Evolutionary conservation across 2,329 filamentous ascomycete species (phyloP), one percentile per base, ranked within the genome.

Genomic region (Blastomyces gilchristii): DNA sequence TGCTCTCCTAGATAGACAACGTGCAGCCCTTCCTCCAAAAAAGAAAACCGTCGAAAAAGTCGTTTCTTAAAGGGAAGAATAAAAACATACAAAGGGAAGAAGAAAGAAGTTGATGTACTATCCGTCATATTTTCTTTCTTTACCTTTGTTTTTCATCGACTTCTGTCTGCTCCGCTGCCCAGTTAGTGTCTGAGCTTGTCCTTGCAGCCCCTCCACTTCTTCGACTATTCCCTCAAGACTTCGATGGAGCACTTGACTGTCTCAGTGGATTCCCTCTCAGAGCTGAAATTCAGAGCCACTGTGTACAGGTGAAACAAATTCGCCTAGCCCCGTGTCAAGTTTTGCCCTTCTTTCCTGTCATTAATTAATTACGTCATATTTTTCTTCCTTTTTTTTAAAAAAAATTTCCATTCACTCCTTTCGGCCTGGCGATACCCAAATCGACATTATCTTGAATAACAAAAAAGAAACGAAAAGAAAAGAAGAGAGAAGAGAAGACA

Each of bases 181-280:
- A 5, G n/a, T n/a, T 34, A 56, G 52, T 31, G 52, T 56, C 16
- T n/a, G 31, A 37, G 31, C 39, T 45, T 43, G n/a, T 5, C 7
- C 25, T 14, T 41, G 39, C 39, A 39, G 56, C 11, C 45, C 41
- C 37, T 5, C 50, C 58, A 64, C 45, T 52, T 28, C 52, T 53
- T 39, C 39, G 31, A 53, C 49, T 53, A 52, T 62, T 58, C 39
- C n/a, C 25, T 45, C 39, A 45, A 63, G 49, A 58, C 63, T 65
- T 69, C 69, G 69, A 71, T 71, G 69, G 69, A 71, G 67, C 68
- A 66, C 58, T 64, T 65, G 66, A 63, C 63, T 62, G 64, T 66
- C 58, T 66, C 64, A 53, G 66, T 69, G 66, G 66, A 71, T 67
- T 67, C 66, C 61, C 60, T 67, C 64, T 67, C 66, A 62, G 66